These are phyloP conservation scores for Sugiyamaella paludigena DNA, from an alignment of 1,139 yeast genomes.

Conservation along the genomic window DNA sequence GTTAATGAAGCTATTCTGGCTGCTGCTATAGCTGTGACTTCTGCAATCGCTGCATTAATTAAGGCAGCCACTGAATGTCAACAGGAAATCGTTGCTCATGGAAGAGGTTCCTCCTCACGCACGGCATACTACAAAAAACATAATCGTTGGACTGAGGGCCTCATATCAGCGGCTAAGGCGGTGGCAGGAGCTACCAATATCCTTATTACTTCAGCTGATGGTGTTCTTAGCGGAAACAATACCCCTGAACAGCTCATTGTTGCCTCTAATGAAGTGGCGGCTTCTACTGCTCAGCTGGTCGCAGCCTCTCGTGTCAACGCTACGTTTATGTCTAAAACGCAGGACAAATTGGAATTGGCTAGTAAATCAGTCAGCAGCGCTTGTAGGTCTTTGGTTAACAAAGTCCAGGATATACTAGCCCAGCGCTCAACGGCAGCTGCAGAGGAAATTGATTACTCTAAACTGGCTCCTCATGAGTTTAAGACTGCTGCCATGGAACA, in stretches of 20 bases:
- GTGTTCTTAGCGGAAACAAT: conserved; percentile 61
- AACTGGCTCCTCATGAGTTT: conserved; percentile 74
- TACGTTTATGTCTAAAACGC: conserved; percentile 71
- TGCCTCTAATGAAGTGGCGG: conserved; percentile 89
- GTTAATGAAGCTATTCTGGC: conserved; percentile 75
- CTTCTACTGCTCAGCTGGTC: conserved; percentile 88
- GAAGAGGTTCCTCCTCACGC: conserved; percentile 62
- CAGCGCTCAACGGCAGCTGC: conserved; percentile 37
- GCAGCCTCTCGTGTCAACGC: conserved; percentile 92
- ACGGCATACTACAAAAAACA: conserved; percentile 84
- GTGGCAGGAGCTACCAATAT: conserved; percentile 83
- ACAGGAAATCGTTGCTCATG: conserved; percentile 72
- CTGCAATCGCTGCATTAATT: conserved; percentile 71
- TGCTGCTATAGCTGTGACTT: conserved; percentile 79
- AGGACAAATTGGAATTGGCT: conserved; percentile 68
- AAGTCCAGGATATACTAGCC: conserved; percentile 62
- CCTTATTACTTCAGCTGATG: conserved; percentile 81
- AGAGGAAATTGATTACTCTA: conserved; percentile 62
- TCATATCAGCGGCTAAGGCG: conserved; percentile 85
- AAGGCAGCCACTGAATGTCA: conserved; percentile 80
- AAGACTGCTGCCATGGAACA: conserved; percentile 91
- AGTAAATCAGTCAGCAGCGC: conserved; percentile 70
- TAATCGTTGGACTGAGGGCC: conserved; percentile 92
- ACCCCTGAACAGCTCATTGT: conserved; percentile 84
- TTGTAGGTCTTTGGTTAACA: conserved; percentile 66